Conservation (phyloP, 202 grass and related monocot genomes). For the Schoenoplectus tabernaemontani region DNA sequence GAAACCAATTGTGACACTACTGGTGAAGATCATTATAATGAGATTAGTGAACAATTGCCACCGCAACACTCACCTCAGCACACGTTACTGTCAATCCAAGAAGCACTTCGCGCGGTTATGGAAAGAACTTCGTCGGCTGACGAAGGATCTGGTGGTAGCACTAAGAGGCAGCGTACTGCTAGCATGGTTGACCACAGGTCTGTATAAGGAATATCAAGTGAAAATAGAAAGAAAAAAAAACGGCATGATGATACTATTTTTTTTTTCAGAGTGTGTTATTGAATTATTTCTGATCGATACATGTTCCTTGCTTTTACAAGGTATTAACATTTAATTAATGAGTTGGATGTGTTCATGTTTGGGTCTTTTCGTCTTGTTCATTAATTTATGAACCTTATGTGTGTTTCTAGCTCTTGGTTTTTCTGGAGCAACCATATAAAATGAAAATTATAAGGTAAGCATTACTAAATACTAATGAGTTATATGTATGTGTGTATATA, state of each 20-base stretch:
- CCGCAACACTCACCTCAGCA: conserved; percentile 34
- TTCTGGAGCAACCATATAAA: neutral
- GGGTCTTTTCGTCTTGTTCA: neutral
- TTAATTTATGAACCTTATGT: neutral
- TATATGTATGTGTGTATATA: neutral
- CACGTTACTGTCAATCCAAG: conserved; percentile 58
- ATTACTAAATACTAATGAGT: neutral
- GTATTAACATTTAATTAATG: neutral
- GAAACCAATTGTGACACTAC: conserved; percentile 14
- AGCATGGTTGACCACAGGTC: conserved; percentile 75
- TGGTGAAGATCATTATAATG: neutral
- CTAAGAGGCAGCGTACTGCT: conserved; percentile 84
- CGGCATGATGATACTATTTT: neutral
- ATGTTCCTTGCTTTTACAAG: neutral
- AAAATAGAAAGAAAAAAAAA: conserved; percentile 8
- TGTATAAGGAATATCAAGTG: conserved; percentile 36
- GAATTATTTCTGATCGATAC: conserved; percentile 16
- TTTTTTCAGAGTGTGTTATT: neutral
- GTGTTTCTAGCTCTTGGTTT: neutral
- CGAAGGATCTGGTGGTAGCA: conserved; percentile 60
- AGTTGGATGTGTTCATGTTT: neutral
- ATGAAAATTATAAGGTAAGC: neutral
- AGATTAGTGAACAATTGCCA: neutral
- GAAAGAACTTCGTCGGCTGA: conserved; percentile 42
- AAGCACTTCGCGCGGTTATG: conserved; percentile 80